Percentiles rank a stretch among this genome's conserved stretches.
Evolutionary conservation across 108 stramenopile genomes (phyloP).

Genomic region (Pseudonitzschia pungens): DNA sequence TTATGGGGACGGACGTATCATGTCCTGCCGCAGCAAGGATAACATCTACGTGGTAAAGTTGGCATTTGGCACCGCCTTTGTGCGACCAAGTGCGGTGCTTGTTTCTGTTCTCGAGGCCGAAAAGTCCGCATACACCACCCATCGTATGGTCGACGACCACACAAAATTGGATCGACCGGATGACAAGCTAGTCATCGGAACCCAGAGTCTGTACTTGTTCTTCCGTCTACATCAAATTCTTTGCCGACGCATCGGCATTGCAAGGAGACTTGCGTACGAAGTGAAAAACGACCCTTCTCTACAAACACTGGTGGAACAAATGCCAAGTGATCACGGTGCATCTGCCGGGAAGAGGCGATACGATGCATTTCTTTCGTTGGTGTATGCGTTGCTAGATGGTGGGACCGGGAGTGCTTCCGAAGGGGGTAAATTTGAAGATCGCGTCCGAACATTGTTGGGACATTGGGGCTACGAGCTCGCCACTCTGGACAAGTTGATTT

Average conservation of each 20-base stretch:
- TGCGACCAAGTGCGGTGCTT: slow-evolving; percentile 67
- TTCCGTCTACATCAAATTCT: slow-evolving; percentile 85
- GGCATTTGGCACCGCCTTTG: slow-evolving; percentile 51
- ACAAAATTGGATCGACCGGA: slow-evolving; percentile 54
- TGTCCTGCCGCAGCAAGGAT: slow-evolving; percentile 50
- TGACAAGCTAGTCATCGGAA: slow-evolving; percentile 79
- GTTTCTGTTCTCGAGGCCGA: slow-evolving; percentile 70
- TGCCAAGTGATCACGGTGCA: slow-evolving; percentile 49
- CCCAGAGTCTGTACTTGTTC: slow-evolving; percentile 86
- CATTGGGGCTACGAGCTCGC: slow-evolving; percentile 83
- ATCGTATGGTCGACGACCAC: slow-evolving; percentile 62
- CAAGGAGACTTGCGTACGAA: slow-evolving; percentile 63
- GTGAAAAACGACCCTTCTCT: slow-evolving; percentile 59
- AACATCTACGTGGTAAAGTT: slow-evolving; percentile 59
- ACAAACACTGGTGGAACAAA: slow-evolving; percentile 71
- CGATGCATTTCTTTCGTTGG: slow-evolving; percentile 71
- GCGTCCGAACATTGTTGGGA: slow-evolving; percentile 80
- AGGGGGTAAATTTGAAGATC: slow-evolving; percentile 79
- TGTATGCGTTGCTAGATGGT: slow-evolving; percentile 74
- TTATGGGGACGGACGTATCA: slow-evolving; percentile 68
- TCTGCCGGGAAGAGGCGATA: slow-evolving; percentile 63
- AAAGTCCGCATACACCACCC: slow-evolving; percentile 63
- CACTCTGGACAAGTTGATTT: slow-evolving; percentile 90
- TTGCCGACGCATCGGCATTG: slow-evolving; percentile 69
- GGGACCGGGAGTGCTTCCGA: slow-evolving; percentile 46